Conservation (phyloP, 345 rosid genomes). For the Melastoma malabathricum region DNA sequence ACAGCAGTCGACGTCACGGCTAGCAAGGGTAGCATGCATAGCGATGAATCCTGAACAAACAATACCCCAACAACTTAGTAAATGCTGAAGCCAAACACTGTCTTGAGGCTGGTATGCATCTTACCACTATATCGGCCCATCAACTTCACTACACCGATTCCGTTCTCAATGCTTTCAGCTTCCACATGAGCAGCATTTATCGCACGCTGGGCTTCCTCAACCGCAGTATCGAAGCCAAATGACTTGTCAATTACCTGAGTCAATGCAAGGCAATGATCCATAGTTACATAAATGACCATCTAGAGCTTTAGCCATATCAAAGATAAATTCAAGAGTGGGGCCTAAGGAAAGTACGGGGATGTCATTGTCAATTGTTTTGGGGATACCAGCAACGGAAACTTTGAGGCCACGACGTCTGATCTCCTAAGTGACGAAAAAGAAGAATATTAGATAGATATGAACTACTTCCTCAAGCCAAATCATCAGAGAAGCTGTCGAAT, state of each 20-base stretch:
- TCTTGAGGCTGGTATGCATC: constrained; percentile 1
- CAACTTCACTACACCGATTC: constrained; percentile 79
- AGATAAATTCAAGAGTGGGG: not conserved
- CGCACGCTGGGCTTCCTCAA: constrained; percentile 93
- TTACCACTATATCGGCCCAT: constrained; percentile 90
- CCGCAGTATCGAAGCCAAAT: constrained; percentile 91
- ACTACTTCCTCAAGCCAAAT: too few relatives aligned
- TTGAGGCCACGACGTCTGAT: constrained; percentile 51
- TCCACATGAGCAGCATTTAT: constrained; percentile 94
- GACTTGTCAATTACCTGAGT: constrained; percentile 67
- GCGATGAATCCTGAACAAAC: constrained; percentile 47
- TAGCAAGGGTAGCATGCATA: constrained; percentile 76
- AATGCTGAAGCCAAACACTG: not conserved
- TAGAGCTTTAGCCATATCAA: constrained; percentile 6
- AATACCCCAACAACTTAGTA: not conserved
- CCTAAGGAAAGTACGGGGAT: constrained; percentile 38
- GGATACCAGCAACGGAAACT: constrained; percentile 71
- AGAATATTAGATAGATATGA: too few relatives aligned
- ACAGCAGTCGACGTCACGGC: constrained; percentile 88
- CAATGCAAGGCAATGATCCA: constrained; percentile 4
- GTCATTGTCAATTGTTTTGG: constrained; percentile 71
- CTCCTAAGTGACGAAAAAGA: constrained; percentile 21
- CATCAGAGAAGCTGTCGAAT: too few relatives aligned
- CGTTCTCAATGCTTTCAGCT: constrained; percentile 62
- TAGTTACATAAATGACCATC: not conserved